These are phyloP conservation scores for Yamadazyma mexicana DNA, from an alignment of 1,139 yeast genomes.

Conservation along the genomic window DNA sequence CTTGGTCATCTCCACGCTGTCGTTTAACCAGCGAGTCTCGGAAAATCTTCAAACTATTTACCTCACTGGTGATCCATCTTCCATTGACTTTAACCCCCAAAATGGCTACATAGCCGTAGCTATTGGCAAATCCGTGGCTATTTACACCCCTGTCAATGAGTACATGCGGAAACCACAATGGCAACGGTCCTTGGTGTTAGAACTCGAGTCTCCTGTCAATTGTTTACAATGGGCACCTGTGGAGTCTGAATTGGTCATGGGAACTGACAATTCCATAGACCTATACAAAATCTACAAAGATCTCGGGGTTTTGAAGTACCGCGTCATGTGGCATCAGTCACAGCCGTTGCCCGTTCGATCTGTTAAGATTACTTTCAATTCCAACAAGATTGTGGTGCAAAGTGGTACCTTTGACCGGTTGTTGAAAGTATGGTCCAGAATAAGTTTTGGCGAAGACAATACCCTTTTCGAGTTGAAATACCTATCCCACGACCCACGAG, in stretches of 20 bases:
- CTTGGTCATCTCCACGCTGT: conserved; percentile 43
- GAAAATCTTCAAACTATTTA: conserved; percentile 72
- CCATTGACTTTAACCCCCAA: conserved; percentile 59
- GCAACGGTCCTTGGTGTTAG: conserved; percentile 34
- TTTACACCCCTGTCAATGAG: conserved; percentile 48
- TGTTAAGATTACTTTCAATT: conserved; percentile 61
- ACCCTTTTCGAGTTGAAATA: conserved; percentile 72
- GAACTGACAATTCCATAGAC: conserved; percentile 50
- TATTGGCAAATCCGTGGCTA: conserved; percentile 26
- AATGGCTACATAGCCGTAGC: conserved; percentile 61
- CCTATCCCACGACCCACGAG: conserved; percentile 55
- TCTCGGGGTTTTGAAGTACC: conserved; percentile 37
- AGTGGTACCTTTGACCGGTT: conserved; percentile 61
- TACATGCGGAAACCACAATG: conserved; percentile 49
- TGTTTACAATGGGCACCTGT: conserved; percentile 67
- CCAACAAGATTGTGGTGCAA: conserved; percentile 62
- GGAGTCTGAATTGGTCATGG: conserved; percentile 60
- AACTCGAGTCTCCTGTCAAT: conserved; percentile 39
- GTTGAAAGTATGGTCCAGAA: conserved; percentile 78
- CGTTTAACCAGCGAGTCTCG: conserved; percentile 15
- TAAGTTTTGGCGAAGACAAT: conserved; percentile 65
- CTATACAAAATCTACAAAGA: conserved; percentile 55
- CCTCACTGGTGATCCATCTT: conserved; percentile 62
- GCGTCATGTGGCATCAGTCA: conserved; percentile 52
- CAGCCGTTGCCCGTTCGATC: conserved; percentile 60